phyloP scores from a whole-genome alignment of 352 stramenopile genomes.

The Blastocystis sp. region DNA sequence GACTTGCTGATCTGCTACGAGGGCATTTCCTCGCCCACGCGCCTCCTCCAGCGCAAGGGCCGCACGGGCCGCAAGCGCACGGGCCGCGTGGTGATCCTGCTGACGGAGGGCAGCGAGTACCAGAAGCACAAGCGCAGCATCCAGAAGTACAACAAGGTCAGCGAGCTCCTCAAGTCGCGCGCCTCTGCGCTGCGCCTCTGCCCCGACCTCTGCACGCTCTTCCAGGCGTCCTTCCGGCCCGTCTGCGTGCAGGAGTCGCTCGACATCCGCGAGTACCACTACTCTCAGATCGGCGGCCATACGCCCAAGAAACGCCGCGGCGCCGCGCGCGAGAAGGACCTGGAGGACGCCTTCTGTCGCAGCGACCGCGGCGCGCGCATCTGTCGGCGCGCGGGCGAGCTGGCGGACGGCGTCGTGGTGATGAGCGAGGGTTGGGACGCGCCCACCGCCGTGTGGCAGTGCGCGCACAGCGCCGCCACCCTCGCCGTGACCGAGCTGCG shows the following conservation, averaged over 20 bases:
- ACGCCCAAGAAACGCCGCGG: slow-evolving; percentile 48
- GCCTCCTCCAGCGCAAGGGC: slow-evolving; percentile 88
- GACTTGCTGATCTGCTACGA: slow-evolving; percentile 90
- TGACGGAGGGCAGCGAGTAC: slow-evolving; percentile 84
- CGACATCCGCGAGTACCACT: slow-evolving; percentile 41
- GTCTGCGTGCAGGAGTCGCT: slow-evolving; percentile 24
- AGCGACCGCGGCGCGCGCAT: background rate
- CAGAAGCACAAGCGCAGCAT: slow-evolving; percentile 76
- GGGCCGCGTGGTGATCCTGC: slow-evolving; percentile 82
- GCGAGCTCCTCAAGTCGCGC: background rate
- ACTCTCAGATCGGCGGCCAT: slow-evolving; percentile 58
- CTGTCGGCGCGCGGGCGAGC: background rate
- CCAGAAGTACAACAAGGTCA: slow-evolving; percentile 64
- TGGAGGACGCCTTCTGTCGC: background rate
- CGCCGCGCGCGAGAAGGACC: background rate
- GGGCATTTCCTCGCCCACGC: slow-evolving; percentile 87
- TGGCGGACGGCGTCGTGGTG: background rate
- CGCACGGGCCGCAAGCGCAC: slow-evolving; percentile 90
- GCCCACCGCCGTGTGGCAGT: background rate
- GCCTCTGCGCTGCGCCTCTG: background rate
- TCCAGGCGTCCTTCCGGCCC: slow-evolving; percentile 12
- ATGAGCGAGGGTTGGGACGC: background rate
- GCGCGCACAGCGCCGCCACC: background rate
- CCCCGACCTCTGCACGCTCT: slow-evolving; percentile 16
- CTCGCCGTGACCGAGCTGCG: background rate